Percentiles rank a stretch among this genome's conserved stretches.
Evolutionary conservation across 1,139 yeast species (phyloP).

Genomic region (Oligophagozyma castellii): DNA sequence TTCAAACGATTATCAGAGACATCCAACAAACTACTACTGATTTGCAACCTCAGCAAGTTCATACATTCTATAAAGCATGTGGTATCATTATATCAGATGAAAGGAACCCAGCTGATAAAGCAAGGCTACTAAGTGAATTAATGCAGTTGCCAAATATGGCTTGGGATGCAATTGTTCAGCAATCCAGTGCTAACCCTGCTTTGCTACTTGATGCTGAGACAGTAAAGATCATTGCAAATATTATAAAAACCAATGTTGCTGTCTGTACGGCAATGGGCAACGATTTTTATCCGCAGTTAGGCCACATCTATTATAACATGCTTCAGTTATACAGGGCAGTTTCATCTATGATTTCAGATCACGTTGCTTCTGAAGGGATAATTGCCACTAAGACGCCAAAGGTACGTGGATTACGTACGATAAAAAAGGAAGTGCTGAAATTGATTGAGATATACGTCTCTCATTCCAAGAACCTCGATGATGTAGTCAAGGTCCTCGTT

Average conservation of each 20-base stretch:
- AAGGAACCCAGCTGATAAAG: conserved; percentile 48
- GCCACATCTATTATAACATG: conserved; percentile 79
- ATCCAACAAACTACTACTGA: conserved; percentile 83
- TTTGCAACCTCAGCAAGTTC: conserved; percentile 93
- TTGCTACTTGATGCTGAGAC: conserved; percentile 72
- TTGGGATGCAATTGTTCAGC: conserved; percentile 80
- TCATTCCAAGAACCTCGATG: conserved; percentile 67
- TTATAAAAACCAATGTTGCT: conserved; percentile 86
- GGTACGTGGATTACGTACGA: conserved; percentile 89
- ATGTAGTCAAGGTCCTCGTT: conserved; percentile 70
- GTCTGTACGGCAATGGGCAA: conserved; percentile 91
- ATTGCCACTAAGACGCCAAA: conserved; percentile 92
- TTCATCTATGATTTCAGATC: conserved; percentile 71
- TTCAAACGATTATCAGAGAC: conserved; percentile 73
- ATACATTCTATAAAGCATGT: conserved; percentile 95
- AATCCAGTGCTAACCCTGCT: conserved; percentile 82
- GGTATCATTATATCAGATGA: conserved; percentile 90
- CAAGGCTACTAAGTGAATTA: conserved; percentile 57
- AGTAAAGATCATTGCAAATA: conserved; percentile 84
- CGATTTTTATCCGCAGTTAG: conserved; percentile 79
- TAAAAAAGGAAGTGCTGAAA: conserved; percentile 85
- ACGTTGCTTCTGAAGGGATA: conserved; percentile 66
- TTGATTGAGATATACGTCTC: conserved; percentile 81
- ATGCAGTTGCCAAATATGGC: conserved; percentile 92
- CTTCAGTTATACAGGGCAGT: conserved; percentile 81